Base-by-base conservation (phyloP, 331 rosid species). In the Prunus yedoensis region DNA sequence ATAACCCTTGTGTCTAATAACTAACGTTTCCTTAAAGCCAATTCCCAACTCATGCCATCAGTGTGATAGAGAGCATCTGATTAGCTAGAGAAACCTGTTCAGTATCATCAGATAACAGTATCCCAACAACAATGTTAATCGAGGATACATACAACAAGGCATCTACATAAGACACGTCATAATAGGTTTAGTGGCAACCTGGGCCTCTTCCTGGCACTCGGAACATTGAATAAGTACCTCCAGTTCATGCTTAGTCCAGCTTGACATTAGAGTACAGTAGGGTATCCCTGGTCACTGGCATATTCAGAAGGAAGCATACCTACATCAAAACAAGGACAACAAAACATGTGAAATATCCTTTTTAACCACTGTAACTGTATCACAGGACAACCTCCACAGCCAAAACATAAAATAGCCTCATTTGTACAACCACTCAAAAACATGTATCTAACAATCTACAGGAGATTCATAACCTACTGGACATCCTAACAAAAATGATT, bases 231-330 rank as follows among this genome's bases (percentile, higher is more conserved):
- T 78, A 49, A 35, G 68, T 18, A 75, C 57, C 66, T 73, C 73
- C 66, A 21, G 21, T 41, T 58, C 75, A 74, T 35, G 89, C 84
- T 78, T 83, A 94, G 76, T 94, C 99, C 68, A 94, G 90, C 88
- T 95, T 95, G 83, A 95, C 97, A 38, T 89, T 95, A 46, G 99
- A 90, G 82, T 92, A 95, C 38, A 95, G 89, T 70, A 95, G 93
- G 5, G 99, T 95, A 88, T 95, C 99, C 86, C 84, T 92, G 28
- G 97, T 90, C 77, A 95, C 77, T 16, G 97, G 92, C 99, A 95
- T 95, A 62, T 90, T 78, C 76, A 88, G 3, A 76, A 95, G 97
- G 85, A 87, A 92, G 84, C 80, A 52, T 46, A 82, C 83, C 99
- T 95, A 96, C 71, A 77, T 23, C 16, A 32, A 83, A 79, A 79